Base-by-base conservation (phyloP, 1,139 yeast genomes). In the Hemisphaericaspora xylofermentans region DNA sequence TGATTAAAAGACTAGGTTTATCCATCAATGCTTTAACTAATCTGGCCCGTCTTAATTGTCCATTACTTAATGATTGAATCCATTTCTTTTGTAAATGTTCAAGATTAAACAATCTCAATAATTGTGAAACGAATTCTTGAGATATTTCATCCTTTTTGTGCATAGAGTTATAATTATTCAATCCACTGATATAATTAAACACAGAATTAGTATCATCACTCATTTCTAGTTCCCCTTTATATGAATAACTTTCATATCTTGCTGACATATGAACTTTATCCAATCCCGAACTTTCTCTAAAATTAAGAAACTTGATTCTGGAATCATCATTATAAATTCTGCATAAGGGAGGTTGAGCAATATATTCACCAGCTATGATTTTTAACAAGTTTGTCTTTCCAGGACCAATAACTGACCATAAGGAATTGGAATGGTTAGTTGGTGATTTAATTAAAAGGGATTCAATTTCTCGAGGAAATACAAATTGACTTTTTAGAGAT, bases 41-140 rank as follows among this genome's bases (percentile, higher is more conserved):
- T 46, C 96, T 71, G 0, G 97, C 96, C 38, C 98, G 70, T 51
- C 98, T 74, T 60, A 87, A 81, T 61, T 93, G 98, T 0, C 98
- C 98, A 58, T 93, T 93, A 60, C 96, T 86, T 38, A 93, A 68
- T 0, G 94, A 87, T 59, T 88, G 88, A 35, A 88, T 79, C 89
- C 95, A 91, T 46, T 88, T 76, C 43, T 78, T 68, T 41, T 78
- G 70, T 42, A 88, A 64, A 1, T 78, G 82, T 6, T 58, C 60
- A 46, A 93, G 68, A 39, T 76, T 70, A 47, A 93, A 74, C 32
- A 64, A 60, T n/a, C 68, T 60, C 28, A 84, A 58, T 4, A 83
- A 63, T 2, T 58, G 49, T 0, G 64, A 58, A 7, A 82, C 73
- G 30, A 71, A 58, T 1, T 53, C 49, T 25, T 14, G 25, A 12